Conservation (phyloP, 345 rosid genomes). For the Brassica nigra region DNA sequence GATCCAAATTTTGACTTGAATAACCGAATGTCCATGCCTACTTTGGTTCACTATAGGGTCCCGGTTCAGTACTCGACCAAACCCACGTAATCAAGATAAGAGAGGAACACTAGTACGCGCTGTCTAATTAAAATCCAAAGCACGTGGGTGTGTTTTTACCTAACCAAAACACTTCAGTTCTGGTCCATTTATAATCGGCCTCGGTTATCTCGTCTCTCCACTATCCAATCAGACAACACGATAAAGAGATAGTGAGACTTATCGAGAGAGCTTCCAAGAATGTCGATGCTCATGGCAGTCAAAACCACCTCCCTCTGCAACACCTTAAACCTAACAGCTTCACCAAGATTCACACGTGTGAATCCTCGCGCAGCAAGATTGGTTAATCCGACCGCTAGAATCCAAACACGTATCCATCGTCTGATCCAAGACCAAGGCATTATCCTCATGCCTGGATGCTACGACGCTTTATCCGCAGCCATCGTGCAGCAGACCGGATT, state of each 20-base stretch:
- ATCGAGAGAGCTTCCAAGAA: conserved; percentile 5
- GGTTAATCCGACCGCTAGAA: conserved; percentile 41
- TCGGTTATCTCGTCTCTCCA: conserved; percentile 12
- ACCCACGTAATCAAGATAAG: background rate
- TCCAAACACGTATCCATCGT: conserved; percentile 47
- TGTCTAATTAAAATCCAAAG: background rate
- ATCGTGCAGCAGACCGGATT: conserved; percentile 49
- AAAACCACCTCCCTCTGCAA: conserved; percentile 29
- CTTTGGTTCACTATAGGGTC: no score
- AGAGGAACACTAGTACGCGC: background rate
- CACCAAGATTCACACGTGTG: conserved; percentile 1
- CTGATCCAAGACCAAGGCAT: conserved; percentile 51
- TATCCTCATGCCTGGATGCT: conserved; percentile 55
- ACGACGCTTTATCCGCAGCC: conserved; percentile 55
- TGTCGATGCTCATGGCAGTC: conserved; percentile 32
- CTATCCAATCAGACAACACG: background rate
- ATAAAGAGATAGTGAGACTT: background rate
- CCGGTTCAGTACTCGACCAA: background rate
- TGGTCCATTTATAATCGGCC: background rate
- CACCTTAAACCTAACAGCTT: conserved; percentile 9
- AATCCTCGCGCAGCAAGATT: conserved; percentile 5
- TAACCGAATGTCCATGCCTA: no score
- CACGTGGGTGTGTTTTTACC: conserved; percentile 14
- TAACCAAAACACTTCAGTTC: conserved; percentile 8
- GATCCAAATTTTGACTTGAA: no score